Conservation (phyloP, 2,329 filamentous ascomycete genomes). For the Neocucurbitaria cava region DNA sequence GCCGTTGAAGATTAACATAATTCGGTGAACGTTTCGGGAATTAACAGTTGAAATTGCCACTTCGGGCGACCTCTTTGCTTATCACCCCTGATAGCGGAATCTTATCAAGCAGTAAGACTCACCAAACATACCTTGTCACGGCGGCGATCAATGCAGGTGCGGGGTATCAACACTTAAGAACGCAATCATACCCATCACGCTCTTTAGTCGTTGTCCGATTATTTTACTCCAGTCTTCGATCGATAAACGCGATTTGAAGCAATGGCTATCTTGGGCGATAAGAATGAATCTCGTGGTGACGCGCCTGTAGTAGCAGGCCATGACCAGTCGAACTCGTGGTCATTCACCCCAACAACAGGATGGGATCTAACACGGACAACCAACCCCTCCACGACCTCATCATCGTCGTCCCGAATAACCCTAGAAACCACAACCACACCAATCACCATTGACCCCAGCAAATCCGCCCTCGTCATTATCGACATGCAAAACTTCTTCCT, state of each 20-base stretch:
- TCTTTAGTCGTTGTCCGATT: background rate
- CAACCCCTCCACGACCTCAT: slow-evolving; percentile 4
- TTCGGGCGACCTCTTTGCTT: too few relatives aligned
- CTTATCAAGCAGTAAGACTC: too few relatives aligned
- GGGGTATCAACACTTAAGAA: background rate
- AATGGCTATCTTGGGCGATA: background rate
- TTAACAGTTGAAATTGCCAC: too few relatives aligned
- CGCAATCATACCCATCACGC: background rate
- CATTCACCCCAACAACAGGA: slow-evolving; percentile 6
- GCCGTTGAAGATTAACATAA: too few relatives aligned
- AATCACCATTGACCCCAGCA: slow-evolving; percentile 45
- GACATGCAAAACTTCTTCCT: slow-evolving; percentile 65
- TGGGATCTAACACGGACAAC: slow-evolving; percentile 14
- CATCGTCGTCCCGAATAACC: slow-evolving; percentile 4
- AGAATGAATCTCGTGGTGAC: background rate
- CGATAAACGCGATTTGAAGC: background rate
- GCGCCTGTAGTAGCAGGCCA: background rate
- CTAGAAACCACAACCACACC: slow-evolving; percentile 2
- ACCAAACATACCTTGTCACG: too few relatives aligned
- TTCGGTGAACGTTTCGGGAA: too few relatives aligned
- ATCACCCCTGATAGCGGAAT: too few relatives aligned
- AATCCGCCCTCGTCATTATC: slow-evolving; percentile 59
- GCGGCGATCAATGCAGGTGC: too few relatives aligned
- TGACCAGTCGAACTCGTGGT: background rate
- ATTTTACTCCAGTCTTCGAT: background rate